phyloP scores from a whole-genome alignment of 2,329 filamentous ascomycete species.

The Teratosphaeria gauchensis region DNA sequence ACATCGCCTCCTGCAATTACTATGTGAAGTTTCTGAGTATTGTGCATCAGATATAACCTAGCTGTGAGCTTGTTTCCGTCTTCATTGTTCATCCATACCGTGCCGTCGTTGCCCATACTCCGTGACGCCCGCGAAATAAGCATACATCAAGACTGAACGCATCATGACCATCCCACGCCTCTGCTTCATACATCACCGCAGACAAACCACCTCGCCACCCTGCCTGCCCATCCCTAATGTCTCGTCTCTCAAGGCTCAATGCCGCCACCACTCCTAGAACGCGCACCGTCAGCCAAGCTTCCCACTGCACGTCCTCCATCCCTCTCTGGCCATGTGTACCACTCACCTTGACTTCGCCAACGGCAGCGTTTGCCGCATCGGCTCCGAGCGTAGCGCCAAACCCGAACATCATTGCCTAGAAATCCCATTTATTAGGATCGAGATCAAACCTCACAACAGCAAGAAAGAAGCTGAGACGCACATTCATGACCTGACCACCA shows the following conservation, averaged over 20 bases:
- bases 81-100: too few species aligned
- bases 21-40: too few species aligned
- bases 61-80: too few species aligned
- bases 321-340: neutral
- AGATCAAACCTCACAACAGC: neutral
- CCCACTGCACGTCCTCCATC: neutral
- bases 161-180: too few species aligned
- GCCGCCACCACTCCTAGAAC: slow-evolving; percentile 11
- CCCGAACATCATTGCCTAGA: slow-evolving; percentile 17
- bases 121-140: too few species aligned
- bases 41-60: too few species aligned
- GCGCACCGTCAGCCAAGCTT: slow-evolving; percentile 1
- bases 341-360: slow-evolving; percentile 20
- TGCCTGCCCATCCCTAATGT: neutral
- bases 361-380: slow-evolving; percentile 20
- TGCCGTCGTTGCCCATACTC: too few species aligned
- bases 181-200: too few species aligned
- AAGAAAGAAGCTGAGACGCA: neutral
- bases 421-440: neutral
- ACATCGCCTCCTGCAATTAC: too few species aligned
- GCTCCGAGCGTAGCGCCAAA: slow-evolving; percentile 17
- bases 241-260: slow-evolving; percentile 2
- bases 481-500: slow-evolving; percentile 13
- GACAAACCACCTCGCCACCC: too few species aligned
- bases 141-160: too few species aligned